Conservation (phyloP, 2,329 filamentous ascomycete species). For the Acrocalymma vagum region DNA sequence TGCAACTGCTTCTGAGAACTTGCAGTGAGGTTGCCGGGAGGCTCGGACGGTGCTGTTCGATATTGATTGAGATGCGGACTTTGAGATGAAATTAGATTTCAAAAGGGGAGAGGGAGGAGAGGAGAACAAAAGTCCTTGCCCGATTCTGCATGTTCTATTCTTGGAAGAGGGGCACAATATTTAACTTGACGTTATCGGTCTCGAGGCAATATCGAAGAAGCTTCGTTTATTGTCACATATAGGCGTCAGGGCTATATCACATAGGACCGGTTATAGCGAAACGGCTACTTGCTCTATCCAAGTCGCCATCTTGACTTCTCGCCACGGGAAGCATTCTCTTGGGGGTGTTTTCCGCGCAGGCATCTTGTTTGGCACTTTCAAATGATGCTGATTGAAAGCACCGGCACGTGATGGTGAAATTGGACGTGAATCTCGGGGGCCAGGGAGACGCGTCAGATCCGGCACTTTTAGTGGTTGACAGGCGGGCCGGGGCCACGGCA, state of each 20-base stretch:
- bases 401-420: too few species aligned
- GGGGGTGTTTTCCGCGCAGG: too few species aligned
- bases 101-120: conserved; percentile 14
- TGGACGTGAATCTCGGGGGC: too few species aligned
- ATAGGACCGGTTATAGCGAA: conserved; percentile 7
- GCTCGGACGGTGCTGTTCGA: conserved; percentile 12
- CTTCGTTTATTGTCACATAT: conserved; percentile 34
- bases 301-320: too few species aligned
- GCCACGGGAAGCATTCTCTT: too few species aligned
- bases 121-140: conserved; percentile 8
- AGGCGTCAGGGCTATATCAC: conserved; percentile 21
- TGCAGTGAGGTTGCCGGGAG: conserved; percentile 17
- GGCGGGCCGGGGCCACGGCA: too few species aligned
- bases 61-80: conserved; percentile 23
- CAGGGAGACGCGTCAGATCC: too few species aligned
- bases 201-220: conserved; percentile 27
- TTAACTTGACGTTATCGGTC: conserved; percentile 10
- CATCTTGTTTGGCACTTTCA: too few species aligned
- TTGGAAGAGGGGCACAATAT: conserved; percentile 23
- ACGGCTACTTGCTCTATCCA: conserved; percentile 14
- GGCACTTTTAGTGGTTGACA: too few species aligned
- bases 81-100: conserved; percentile 23
- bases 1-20: conserved; percentile 27
- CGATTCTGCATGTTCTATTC: conserved; percentile 24
- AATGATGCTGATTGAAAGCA: too few species aligned